Base-by-base conservation (phyloP, 2,329 filamentous ascomycete species). In the Neofusicoccum umdonicola region DNA sequence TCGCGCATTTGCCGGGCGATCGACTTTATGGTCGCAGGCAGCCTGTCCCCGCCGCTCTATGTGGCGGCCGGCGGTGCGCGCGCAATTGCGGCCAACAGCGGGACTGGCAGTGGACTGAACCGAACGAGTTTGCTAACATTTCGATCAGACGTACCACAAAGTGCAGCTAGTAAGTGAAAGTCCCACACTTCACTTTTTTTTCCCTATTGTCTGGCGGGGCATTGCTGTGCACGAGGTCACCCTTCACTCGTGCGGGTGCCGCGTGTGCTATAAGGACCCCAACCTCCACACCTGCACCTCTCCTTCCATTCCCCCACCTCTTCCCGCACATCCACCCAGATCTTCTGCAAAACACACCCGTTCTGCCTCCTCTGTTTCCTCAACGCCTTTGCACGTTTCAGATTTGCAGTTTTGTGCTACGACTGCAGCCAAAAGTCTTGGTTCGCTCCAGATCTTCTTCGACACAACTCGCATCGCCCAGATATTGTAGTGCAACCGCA, bases 101-200 rank as follows among this genome's bases (percentile, higher is more conserved):
- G 72, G 67, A 35, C 41, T 68, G 70, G 71, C 61, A 69, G 63
- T 58, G 64, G 63, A 69, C 27, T 31, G 27, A 31, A 31, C 51
- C 56, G 65, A 63, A 70, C 54, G 66, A 62, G 56, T 62, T 67
- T 51, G 62, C 65, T 67, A 68, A 69, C 42, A 47, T 35, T 15
- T 37, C 31, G 27, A 47, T 72, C 73, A 90, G 86, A 85, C 86
- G 67, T 83, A 88, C 73, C 87, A 90, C 73, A 90, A 90, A 81
- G 88, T 91, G 71, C 89, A 92, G 83, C 84, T 92, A 80, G 90
- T 93, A 89, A 81, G 89, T 62, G 57, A 39, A 11, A 6, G 13
- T 3, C 7, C 17, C 11, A 15, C 4, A n/a, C 19, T 57, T 37
- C 42, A 47, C 31, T 27, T 60, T 19, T 5, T 15, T 45, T 45